phyloP scores from a whole-genome alignment of 306 rosid genomes.

The Sophora flavescens region DNA sequence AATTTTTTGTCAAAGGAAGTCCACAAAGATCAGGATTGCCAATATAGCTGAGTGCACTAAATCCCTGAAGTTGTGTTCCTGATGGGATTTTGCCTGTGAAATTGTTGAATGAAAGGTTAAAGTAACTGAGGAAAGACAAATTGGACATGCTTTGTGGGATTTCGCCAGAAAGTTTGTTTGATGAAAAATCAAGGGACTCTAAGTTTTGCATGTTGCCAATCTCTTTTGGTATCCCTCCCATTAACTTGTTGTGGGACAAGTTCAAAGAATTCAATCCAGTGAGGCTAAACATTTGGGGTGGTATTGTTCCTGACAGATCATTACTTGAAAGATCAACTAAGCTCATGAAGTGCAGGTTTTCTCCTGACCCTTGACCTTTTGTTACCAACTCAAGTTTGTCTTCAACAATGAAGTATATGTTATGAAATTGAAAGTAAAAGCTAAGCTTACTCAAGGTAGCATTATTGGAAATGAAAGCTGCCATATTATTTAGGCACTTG shows the following conservation, averaged over 20 bases:
- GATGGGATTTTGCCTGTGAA: slow-evolving; percentile 41
- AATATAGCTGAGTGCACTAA: background rate
- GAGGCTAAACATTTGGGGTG: background rate
- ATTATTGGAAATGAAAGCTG: background rate
- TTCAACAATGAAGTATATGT: too few relatives aligned
- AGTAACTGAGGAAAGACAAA: slow-evolving; percentile 21
- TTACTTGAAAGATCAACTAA: background rate
- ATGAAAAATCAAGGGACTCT: slow-evolving; percentile 52
- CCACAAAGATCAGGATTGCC: slow-evolving; percentile 43
- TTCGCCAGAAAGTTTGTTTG: slow-evolving; percentile 35
- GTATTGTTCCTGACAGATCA: background rate
- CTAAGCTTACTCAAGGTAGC: background rate
- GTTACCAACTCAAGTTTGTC: background rate
- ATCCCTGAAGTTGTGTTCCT: slow-evolving; percentile 35
- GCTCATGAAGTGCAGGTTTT: background rate
- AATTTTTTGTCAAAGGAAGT: slow-evolving; percentile 5
- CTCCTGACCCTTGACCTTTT: background rate
- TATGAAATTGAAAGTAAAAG: background rate
- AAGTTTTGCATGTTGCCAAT: background rate
- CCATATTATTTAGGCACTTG: too few relatives aligned
- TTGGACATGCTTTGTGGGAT: slow-evolving; percentile 44
- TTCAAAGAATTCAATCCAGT: background rate
- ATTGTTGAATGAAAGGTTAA: slow-evolving; percentile 51
- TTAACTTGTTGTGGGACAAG: background rate
- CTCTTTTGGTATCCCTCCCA: background rate